phyloP scores from a whole-genome alignment of 108 stramenopile species.

The Discostella stelligeroides region DNA sequence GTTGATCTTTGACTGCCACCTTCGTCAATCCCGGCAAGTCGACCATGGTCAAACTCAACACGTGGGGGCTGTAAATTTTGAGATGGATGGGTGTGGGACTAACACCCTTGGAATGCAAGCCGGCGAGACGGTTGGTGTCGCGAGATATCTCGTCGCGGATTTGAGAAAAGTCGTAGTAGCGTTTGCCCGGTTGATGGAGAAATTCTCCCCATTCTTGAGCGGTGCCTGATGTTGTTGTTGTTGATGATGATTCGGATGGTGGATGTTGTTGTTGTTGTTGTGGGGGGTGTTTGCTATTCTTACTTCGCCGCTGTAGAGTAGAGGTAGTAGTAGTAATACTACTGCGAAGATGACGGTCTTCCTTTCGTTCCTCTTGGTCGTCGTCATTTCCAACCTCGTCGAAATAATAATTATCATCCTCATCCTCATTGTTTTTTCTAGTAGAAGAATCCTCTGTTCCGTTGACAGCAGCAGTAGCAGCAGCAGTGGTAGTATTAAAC shows the following conservation, averaged over 20 bases:
- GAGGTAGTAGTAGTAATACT: too few relatives aligned
- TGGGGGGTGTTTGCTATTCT: background rate
- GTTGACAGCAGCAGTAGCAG: slow-evolving; percentile 5
- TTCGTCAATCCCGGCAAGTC: slow-evolving; percentile 97
- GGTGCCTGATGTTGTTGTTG: background rate
- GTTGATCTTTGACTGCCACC: slow-evolving; percentile 97
- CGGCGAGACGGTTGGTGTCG: slow-evolving; percentile 96
- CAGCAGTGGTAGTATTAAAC: slow-evolving; percentile 61
- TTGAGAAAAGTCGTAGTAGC: slow-evolving; percentile 86
- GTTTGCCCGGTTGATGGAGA: slow-evolving; percentile 87
- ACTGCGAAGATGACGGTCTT: background rate
- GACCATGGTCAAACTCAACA: slow-evolving; percentile 97
- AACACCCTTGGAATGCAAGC: slow-evolving; percentile 90
- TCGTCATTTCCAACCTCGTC: slow-evolving; percentile 7
- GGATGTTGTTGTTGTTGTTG: slow-evolving; percentile 10
- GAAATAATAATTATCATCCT: slow-evolving; percentile 21
- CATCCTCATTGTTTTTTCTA: too few relatives aligned
- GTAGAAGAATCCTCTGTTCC: slow-evolving; percentile 11
- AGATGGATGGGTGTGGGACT: slow-evolving; percentile 90
- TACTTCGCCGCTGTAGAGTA: background rate
- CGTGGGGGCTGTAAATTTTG: slow-evolving; percentile 92
- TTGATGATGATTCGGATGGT: slow-evolving; percentile 3
- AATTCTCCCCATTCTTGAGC: slow-evolving; percentile 95
- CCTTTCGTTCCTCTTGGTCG: slow-evolving; percentile 25
- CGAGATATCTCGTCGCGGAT: slow-evolving; percentile 92